These are phyloP conservation scores for Yamadazyma laniorum DNA, from an alignment of 805 yeast species.

Conservation along the genomic window DNA sequence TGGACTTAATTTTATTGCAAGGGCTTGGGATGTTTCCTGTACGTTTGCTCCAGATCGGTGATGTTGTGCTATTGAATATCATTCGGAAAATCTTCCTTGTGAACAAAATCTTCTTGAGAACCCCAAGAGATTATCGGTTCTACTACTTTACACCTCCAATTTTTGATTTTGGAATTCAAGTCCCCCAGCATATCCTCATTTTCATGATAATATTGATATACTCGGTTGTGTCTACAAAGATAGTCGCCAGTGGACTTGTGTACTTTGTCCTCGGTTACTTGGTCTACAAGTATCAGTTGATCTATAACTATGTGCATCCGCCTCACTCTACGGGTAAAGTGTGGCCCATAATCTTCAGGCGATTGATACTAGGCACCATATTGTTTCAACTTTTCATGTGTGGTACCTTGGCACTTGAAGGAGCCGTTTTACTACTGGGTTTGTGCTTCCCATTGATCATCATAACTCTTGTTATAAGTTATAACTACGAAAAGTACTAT, in stretches of 20 bases:
- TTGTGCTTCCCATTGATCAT: conserved; percentile 50
- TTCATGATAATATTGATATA: conserved; percentile 58
- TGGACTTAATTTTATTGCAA: conserved; percentile 64
- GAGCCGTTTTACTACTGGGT: conserved; percentile 49
- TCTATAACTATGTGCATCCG: conserved; percentile 61
- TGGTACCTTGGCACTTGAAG: conserved; percentile 61
- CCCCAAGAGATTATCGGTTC: conserved; percentile 52
- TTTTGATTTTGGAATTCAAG: conserved; percentile 58
- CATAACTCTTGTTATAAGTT: conserved; percentile 42
- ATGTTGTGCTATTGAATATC: conserved; percentile 45
- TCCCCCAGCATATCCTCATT: conserved; percentile 61
- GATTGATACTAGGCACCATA: conserved; percentile 54
- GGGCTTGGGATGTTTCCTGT: conserved; percentile 67
- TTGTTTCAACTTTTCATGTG: conserved; percentile 62
- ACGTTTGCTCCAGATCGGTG: conserved; percentile 54
- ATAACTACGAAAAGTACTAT: conserved; percentile 55
- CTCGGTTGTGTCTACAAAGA: conserved; percentile 60
- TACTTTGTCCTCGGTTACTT: conserved; percentile 57
- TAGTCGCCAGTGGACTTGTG: conserved; percentile 55
- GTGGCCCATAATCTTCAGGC: conserved; percentile 61
- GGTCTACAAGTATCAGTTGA: conserved; percentile 60
- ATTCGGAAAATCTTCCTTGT: conserved; percentile 37
- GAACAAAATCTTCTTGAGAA: conserved; percentile 38
- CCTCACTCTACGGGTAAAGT: conserved; percentile 66
- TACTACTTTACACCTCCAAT: conserved; percentile 56